Evolutionary conservation across 768 basidiomycete species (phyloP).

Genomic region (Mycena metata): DNA sequence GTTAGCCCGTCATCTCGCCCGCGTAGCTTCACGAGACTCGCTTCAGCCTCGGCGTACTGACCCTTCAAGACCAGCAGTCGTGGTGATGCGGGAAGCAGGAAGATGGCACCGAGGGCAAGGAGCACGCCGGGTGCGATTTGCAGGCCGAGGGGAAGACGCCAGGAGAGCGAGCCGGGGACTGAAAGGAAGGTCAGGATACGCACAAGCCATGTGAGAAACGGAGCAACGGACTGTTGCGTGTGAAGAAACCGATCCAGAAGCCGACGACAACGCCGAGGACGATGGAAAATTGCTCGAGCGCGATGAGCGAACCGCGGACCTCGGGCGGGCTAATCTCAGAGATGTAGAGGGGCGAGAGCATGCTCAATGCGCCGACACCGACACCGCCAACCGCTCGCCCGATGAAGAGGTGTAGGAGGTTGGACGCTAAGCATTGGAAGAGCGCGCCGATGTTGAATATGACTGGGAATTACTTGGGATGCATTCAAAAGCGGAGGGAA

Average conservation of each 20-base stretch:
- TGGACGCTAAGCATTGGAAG: slow-evolving; percentile 74
- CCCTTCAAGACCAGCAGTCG: slow-evolving; percentile 70
- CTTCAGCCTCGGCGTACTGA: slow-evolving; percentile 67
- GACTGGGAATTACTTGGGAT: slow-evolving; percentile 50
- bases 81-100: slow-evolving; percentile 73
- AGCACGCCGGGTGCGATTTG: slow-evolving; percentile 79
- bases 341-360: slow-evolving; percentile 87
- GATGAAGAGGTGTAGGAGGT: slow-evolving; percentile 68
- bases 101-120: slow-evolving; percentile 69
- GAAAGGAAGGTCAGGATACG: not conserved
- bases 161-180: slow-evolving; percentile 77
- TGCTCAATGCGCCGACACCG: slow-evolving; percentile 86
- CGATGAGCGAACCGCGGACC: slow-evolving; percentile 81
- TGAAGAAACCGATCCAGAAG: slow-evolving; percentile 86
- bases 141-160: slow-evolving; percentile 82
- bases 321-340: slow-evolving; percentile 89
- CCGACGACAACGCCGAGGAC: slow-evolving; percentile 86
- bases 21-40: slow-evolving; percentile 70
- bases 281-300: slow-evolving; percentile 85
- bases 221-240: slow-evolving; percentile 66
- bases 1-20: slow-evolving; percentile 59
- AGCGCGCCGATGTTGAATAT: slow-evolving; percentile 81
- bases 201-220: not conserved
- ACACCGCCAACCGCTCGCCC: slow-evolving; percentile 84
- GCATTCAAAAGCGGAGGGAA: not conserved